Evolutionary conservation across 306 rosid species (phyloP).

Genomic region (apple (Malus domestica)): DNA sequence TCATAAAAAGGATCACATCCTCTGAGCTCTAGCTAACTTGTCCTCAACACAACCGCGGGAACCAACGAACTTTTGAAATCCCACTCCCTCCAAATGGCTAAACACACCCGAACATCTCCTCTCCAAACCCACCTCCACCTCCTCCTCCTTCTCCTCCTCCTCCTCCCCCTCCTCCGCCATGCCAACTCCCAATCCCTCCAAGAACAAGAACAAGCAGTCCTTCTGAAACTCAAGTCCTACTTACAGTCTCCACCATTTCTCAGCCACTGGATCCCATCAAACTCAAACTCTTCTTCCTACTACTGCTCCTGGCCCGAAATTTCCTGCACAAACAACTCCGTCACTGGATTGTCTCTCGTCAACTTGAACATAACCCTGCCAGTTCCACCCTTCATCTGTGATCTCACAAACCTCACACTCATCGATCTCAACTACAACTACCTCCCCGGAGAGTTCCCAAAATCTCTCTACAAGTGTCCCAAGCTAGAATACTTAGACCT

Average conservation of each 20-base stretch:
- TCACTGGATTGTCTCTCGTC: conserved; percentile 26
- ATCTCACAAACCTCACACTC: conserved; percentile 47
- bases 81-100: conserved; percentile 25
- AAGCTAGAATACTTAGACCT: conserved; percentile 41
- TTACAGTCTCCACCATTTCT: conserved; percentile 33
- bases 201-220: conserved; percentile 37
- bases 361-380: conserved; percentile 10
- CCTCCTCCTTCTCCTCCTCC: conserved; percentile 4
- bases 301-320: conserved; percentile 56
- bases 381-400: conserved; percentile 59
- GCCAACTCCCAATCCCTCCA: conserved; percentile 31
- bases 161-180: neutral
- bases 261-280: conserved; percentile 34
- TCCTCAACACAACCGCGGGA: neutral
- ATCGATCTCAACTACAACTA: conserved; percentile 28
- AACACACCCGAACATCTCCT: neutral
- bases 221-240: conserved; percentile 36
- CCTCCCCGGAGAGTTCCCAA: conserved; percentile 53
- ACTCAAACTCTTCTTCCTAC: conserved; percentile 33
- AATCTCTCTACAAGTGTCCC: conserved; percentile 44
- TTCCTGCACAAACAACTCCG: conserved; percentile 1
- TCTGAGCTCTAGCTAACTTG: neutral
- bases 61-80: neutral
- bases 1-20: neutral
- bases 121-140: neutral